These are phyloP conservation scores for Mycotypha africana DNA, from an alignment of 371 early-diverging fungal species.

Conservation along the genomic window DNA sequence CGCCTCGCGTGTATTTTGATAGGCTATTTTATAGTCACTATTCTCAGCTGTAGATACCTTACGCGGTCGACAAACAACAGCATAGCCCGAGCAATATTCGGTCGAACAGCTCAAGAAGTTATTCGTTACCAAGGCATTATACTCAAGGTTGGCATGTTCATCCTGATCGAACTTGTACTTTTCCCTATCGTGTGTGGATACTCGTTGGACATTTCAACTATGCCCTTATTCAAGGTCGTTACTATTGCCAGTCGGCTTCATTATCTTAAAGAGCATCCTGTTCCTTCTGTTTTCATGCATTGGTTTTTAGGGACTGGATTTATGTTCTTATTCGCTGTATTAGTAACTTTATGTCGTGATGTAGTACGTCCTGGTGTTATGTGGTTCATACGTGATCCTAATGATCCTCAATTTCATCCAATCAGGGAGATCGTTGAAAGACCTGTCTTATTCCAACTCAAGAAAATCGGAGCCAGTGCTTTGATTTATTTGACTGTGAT, in stretches of 20 bases:
- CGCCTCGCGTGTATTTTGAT: slow-evolving; percentile 29
- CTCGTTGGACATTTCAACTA: slow-evolving; percentile 68
- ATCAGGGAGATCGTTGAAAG: slow-evolving; percentile 85
- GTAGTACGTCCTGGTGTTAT: slow-evolving; percentile 86
- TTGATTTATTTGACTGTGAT: slow-evolving; percentile 75
- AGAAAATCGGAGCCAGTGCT: slow-evolving; percentile 74
- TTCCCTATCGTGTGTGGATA: slow-evolving; percentile 89
- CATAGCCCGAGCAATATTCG: slow-evolving; percentile 14
- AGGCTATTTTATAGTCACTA: slow-evolving; percentile 27
- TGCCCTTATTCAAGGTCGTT: slow-evolving; percentile 63
- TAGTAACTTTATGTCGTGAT: slow-evolving; percentile 70
- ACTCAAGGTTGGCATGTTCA: slow-evolving; percentile 70
- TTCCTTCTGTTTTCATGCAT: slow-evolving; percentile 71
- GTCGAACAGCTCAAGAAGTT: slow-evolving; percentile 35
- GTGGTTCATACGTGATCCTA: slow-evolving; percentile 96
- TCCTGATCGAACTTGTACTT: slow-evolving; percentile 74
- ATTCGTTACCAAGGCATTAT: slow-evolving; percentile 53
- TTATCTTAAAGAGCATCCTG: slow-evolving; percentile 53
- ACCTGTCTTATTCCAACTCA: slow-evolving; percentile 64
- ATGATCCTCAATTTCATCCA: slow-evolving; percentile 89
- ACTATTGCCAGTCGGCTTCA: slow-evolving; percentile 47
- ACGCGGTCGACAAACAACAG: slow-evolving; percentile 2
- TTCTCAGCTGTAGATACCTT: slow-evolving; percentile 29
- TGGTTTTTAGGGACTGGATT: slow-evolving; percentile 91
- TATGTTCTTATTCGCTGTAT: slow-evolving; percentile 86